phyloP scores from a whole-genome alignment of 768 basidiomycete genomes.

The Tubosaeta sp. region DNA sequence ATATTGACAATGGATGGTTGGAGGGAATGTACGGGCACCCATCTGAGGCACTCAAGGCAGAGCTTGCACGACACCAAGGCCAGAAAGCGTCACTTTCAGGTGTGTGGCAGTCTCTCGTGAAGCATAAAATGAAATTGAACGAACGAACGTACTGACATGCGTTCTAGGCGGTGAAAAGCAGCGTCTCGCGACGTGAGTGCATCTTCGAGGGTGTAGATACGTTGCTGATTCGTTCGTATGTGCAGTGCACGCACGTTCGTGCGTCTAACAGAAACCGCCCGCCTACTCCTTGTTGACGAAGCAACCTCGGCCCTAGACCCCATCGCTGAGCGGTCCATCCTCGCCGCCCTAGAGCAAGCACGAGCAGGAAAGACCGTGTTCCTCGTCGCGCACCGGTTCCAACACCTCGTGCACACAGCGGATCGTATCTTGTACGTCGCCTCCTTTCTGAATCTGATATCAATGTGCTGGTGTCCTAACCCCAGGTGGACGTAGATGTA shows the following conservation, averaged over 20 bases:
- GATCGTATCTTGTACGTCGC: slow-evolving; percentile 48
- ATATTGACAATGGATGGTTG: slow-evolving; percentile 16
- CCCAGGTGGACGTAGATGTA: slow-evolving; percentile 19
- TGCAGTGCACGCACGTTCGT: slow-evolving; percentile 45
- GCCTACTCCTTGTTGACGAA: slow-evolving; percentile 54
- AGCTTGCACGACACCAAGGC: slow-evolving; percentile 21
- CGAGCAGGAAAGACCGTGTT: slow-evolving; percentile 50
- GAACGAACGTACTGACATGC: not conserved
- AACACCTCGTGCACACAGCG: slow-evolving; percentile 44
- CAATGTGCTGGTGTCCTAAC: not conserved
- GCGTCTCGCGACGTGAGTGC: slow-evolving; percentile 43
- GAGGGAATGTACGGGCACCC: slow-evolving; percentile 17
- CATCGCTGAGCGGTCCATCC: slow-evolving; percentile 46
- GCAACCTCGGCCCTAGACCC: slow-evolving; percentile 57
- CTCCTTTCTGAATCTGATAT: not conserved
- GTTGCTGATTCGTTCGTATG: not conserved
- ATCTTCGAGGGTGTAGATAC: not conserved
- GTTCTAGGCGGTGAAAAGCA: slow-evolving; percentile 43
- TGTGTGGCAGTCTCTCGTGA: not conserved
- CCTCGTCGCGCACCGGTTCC: slow-evolving; percentile 54
- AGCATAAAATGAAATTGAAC: not conserved
- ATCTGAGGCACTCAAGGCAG: slow-evolving; percentile 19
- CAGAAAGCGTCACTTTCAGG: slow-evolving; percentile 21
- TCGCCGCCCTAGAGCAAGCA: slow-evolving; percentile 34
- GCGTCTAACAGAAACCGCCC: slow-evolving; percentile 34